Evolutionary conservation across 2,329 filamentous ascomycete genomes (phyloP), one percentile per base, ranked within the genome.

Genomic region (Penicillium sp.): DNA sequence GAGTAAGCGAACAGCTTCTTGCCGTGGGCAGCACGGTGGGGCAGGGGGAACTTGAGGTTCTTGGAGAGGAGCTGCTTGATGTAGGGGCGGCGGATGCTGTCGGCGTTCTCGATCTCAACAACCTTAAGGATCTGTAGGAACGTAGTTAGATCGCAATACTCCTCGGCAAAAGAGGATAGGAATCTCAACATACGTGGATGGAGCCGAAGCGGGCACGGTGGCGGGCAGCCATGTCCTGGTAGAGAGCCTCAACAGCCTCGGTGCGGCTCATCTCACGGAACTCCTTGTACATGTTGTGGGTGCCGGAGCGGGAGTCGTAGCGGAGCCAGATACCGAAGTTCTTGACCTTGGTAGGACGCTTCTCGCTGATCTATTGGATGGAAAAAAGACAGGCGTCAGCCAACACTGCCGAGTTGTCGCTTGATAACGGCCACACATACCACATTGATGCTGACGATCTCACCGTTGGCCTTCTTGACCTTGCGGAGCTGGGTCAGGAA

Each of bases 241-340:
- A 98, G 73, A 98, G 84, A 65, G 91, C 78, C 78, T 97, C 87
- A 70, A 97, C 91, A 63, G 93, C 93, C 65, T 93, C 91, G 70
- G 85, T 87, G 77, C 93, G 83, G 73, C 87, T 91, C 83, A 97
- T 87, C 83, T 97, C 93, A 74, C 93, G 88, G 87, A 96, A 97
- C 85, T 98, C 93, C 85, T 97, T 97, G 88, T 98, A 98, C 93
- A 98, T 98, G 87, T 98, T 98, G 89, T 98, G 93, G 69, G 93
- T 98, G 69, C 93, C 93, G 69, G 93, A 97, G 77, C 93, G 91
- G 58, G 94, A 98, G 80, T 98, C 91, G 81, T 98, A 98, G 74
- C 94, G 90, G 79, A 98, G 85, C 94, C 94, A 98, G 84, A 98
- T 85, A 75, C 93, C 93, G 75, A 98, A 97, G 87, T 96, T 98